Percentiles rank a stretch among this genome's conserved stretches.
Conservation (phyloP, 2,329 filamentous ascomycete species). For the Trichoderma atroviride region DNA sequence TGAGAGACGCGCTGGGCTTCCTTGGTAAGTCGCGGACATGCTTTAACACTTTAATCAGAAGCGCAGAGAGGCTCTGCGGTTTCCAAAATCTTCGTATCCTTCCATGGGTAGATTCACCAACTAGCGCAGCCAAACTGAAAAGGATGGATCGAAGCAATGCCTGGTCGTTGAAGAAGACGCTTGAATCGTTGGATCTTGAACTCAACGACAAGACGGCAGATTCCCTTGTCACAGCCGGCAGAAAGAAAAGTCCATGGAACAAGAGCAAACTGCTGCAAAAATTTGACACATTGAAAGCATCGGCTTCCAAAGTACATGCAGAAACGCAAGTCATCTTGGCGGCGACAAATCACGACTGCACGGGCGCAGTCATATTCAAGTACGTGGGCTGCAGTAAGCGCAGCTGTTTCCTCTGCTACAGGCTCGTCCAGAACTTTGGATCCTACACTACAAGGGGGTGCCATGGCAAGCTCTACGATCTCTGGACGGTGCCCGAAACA, state of each 20-base stretch:
- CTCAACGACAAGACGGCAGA: neutral
- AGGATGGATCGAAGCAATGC: neutral
- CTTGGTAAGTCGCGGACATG: neutral
- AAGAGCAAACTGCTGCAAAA: neutral
- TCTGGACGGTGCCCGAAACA: neutral
- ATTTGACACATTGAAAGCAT: neutral
- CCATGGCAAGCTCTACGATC: constrained; percentile 15
- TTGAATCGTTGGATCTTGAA: neutral
- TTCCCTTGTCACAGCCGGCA: neutral
- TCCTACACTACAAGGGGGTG: constrained; percentile 9
- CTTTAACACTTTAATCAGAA: constrained; percentile 1
- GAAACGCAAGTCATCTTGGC: constrained; percentile 10
- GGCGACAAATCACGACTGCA: constrained; percentile 5
- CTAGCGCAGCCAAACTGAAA: neutral
- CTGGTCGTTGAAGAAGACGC: neutral
- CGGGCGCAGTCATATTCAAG: neutral
- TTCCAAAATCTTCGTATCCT: constrained; percentile 14
- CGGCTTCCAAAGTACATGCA: neutral
- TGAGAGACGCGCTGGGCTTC: constrained; percentile 11
- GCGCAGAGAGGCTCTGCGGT: neutral
- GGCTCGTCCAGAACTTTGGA: neutral
- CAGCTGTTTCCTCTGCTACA: constrained; percentile 15
- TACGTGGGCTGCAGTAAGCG: constrained; percentile 18
- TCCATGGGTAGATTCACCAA: neutral
- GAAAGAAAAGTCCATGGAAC: neutral